These are phyloP conservation scores for Aphanomyces astaci DNA, from an alignment of 352 stramenopile species.

Conservation along the genomic window DNA sequence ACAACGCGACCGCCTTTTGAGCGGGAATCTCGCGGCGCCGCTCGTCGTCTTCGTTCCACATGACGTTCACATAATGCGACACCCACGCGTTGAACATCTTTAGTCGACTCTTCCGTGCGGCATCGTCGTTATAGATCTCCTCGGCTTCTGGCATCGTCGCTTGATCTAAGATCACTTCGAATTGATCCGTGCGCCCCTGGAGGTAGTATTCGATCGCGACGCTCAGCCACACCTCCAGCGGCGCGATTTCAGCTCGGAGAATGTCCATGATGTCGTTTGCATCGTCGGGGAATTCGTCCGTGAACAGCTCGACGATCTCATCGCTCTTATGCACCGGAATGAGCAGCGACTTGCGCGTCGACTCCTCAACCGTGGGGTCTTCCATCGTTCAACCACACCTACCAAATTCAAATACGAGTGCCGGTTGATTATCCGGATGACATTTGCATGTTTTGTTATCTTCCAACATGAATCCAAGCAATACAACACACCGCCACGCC, in stretches of 20 bases:
- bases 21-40: slow-evolving; percentile 70
- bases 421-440: slow-evolving; percentile 3
- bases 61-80: slow-evolving; percentile 77
- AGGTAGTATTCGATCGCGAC: slow-evolving; percentile 89
- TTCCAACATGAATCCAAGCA: neutral
- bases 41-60: slow-evolving; percentile 86
- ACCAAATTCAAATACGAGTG: neutral
- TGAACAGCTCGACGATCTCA: slow-evolving; percentile 85
- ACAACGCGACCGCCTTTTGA: slow-evolving; percentile 74
- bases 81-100: slow-evolving; percentile 86
- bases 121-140: slow-evolving; percentile 84
- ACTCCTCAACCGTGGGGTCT: neutral
- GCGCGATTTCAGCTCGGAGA: slow-evolving; percentile 82
- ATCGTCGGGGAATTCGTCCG: slow-evolving; percentile 83
- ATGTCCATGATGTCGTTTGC: slow-evolving; percentile 90
- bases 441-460: neutral
- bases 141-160: slow-evolving; percentile 69
- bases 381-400: slow-evolving; percentile 8
- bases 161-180: slow-evolving; percentile 79
- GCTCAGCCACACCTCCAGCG: slow-evolving; percentile 86
- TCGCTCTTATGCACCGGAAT: slow-evolving; percentile 88
- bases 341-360: slow-evolving; percentile 46
- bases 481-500: no score
- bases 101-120: slow-evolving; percentile 74
- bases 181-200: slow-evolving; percentile 65